These are phyloP conservation scores for Chlorella sp. DNA, from an alignment of 139 green algal genomes.

Conservation along the genomic window DNA sequence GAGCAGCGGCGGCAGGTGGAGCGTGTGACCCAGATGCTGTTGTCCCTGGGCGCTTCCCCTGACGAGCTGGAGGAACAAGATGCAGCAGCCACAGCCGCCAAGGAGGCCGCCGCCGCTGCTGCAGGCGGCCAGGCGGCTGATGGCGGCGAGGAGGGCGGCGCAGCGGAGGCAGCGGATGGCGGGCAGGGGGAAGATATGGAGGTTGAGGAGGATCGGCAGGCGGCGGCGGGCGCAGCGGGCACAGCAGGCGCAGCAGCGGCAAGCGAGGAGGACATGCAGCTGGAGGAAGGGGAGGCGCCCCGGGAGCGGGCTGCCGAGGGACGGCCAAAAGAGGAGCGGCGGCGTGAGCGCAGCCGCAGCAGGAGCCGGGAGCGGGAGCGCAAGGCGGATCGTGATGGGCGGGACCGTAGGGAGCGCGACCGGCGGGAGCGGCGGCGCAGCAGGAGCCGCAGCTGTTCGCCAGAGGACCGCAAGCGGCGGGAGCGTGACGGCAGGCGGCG, in stretches of 20 bases:
- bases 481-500: background rate
- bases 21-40: constrained; percentile 34
- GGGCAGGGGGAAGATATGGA: background rate
- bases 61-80: constrained; percentile 31
- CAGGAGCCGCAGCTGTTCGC: background rate
- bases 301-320: background rate
- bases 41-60: constrained; percentile 36
- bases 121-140: background rate
- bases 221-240: background rate
- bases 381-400: background rate
- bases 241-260: background rate
- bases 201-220: background rate
- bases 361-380: constrained; percentile 11
- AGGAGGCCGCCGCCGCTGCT: background rate
- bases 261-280: background rate
- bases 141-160: background rate
- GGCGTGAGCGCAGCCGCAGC: background rate
- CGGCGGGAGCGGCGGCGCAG: background rate
- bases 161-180: background rate
- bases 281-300: constrained; percentile 19
- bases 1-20: constrained; percentile 20
- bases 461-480: background rate
- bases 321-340: background rate
- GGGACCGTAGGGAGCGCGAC: too few relatives aligned
- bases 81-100: background rate